Percentiles rank a stretch among this genome's conserved stretches.
These are phyloP conservation scores for Naganishia vishniacii DNA, from an alignment of 768 basidiomycete species.

Conservation along the genomic window DNA sequence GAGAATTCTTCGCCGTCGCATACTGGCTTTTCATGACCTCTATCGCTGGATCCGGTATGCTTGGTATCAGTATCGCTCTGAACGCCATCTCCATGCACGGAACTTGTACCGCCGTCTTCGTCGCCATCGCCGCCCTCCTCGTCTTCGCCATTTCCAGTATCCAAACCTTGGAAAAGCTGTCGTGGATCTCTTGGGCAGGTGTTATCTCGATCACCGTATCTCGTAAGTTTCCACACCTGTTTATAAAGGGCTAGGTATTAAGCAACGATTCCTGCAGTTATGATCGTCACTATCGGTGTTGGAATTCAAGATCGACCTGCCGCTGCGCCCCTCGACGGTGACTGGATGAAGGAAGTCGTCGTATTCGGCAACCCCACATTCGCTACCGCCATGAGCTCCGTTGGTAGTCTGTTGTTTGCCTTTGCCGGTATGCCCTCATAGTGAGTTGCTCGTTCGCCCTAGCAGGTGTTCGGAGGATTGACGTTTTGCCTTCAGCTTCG, in stretches of 20 bases:
- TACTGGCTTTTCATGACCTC: conserved; percentile 36
- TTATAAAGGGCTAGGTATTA: background rate
- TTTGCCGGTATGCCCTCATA: conserved; percentile 32
- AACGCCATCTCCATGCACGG: conserved; percentile 47
- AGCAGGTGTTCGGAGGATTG: background rate
- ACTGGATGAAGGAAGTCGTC: conserved; percentile 29
- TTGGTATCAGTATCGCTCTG: conserved; percentile 47
- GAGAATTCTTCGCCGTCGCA: conserved; percentile 33
- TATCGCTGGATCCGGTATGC: conserved; percentile 41
- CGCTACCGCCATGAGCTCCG: conserved; percentile 33
- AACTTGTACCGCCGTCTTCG: conserved; percentile 49
- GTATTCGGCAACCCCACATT: conserved; percentile 34
- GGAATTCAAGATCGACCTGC: conserved; percentile 36
- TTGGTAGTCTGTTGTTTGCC: conserved; percentile 34
- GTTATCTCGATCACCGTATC: conserved; percentile 31
- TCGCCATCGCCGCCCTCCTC: conserved; percentile 40
- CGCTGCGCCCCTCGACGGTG: conserved; percentile 31
- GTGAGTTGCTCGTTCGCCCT: conserved; percentile 8
- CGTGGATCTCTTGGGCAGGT: conserved; percentile 42
- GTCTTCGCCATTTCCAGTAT: conserved; percentile 35
- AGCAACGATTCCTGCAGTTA: conserved; percentile 19
- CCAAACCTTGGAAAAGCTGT: conserved; percentile 43
- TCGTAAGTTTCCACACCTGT: background rate
- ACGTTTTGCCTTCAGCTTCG: conserved; percentile 12
- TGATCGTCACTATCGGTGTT: conserved; percentile 37